Percentiles rank a stretch among this genome's conserved stretches.
phyloP scores from a whole-genome alignment of 2,329 filamentous ascomycete genomes.

The Xylariaceae sp. region DNA sequence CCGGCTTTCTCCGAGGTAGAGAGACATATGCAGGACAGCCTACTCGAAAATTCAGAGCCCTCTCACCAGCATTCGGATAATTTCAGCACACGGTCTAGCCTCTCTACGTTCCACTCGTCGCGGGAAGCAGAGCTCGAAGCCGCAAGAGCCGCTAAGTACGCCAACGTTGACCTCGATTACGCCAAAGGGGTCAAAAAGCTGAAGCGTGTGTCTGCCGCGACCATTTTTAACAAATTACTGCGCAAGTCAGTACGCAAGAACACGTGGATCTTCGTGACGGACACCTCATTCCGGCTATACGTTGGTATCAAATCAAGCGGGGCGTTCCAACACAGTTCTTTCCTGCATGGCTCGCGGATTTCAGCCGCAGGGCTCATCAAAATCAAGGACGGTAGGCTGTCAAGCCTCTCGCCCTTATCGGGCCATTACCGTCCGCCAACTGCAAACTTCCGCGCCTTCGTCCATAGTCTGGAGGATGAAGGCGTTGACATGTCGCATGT shows the following conservation, averaged over 20 bases:
- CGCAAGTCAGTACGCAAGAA: constrained; percentile 77
- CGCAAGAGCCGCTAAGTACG: constrained; percentile 60
- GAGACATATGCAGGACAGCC: constrained; percentile 24
- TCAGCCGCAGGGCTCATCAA: constrained; percentile 80
- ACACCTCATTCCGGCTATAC: constrained; percentile 80
- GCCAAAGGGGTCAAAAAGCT: constrained; percentile 52
- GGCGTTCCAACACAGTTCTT: constrained; percentile 86
- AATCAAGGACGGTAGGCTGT: constrained; percentile 75
- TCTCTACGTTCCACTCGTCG: constrained; percentile 31
- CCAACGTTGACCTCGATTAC: constrained; percentile 58
- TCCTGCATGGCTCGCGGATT: constrained; percentile 78
- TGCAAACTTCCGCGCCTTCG: constrained; percentile 77
- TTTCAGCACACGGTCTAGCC: background rate
- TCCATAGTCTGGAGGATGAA: constrained; percentile 65
- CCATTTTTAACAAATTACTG: constrained; percentile 73
- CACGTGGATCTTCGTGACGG: constrained; percentile 90
- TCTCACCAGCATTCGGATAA: background rate
- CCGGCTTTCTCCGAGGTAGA: constrained; percentile 46
- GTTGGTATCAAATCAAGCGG: constrained; percentile 87
- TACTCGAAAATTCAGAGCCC: constrained; percentile 16
- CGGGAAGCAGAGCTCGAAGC: constrained; percentile 50
- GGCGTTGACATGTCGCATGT: constrained; percentile 77
- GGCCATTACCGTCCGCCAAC: constrained; percentile 85
- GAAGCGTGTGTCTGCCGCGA: constrained; percentile 64
- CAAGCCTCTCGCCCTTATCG: constrained; percentile 64